Conservation (phyloP, 805 yeast species). For the Starmerella bombicola region DNA sequence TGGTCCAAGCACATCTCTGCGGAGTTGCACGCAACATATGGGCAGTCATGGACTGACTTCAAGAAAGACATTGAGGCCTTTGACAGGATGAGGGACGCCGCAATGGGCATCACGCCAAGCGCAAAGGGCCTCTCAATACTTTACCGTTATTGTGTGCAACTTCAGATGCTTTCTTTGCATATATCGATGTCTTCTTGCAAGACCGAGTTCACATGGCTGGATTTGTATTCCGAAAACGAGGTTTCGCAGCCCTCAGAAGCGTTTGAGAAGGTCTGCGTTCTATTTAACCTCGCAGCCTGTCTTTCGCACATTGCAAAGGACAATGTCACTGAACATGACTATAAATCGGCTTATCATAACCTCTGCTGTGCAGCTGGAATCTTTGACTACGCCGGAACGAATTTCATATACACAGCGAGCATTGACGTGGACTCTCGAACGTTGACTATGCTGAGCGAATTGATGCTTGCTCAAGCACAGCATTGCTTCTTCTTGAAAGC, state of each 20-base stretch:
- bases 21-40: slow-evolving; percentile 46
- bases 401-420: slow-evolving; percentile 81
- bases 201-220: slow-evolving; percentile 65
- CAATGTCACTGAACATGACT: slow-evolving; percentile 28
- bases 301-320: slow-evolving; percentile 37
- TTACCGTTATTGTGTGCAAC: slow-evolving; percentile 62
- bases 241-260: slow-evolving; percentile 67
- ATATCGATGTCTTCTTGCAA: slow-evolving; percentile 41
- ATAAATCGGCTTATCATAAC: slow-evolving; percentile 46
- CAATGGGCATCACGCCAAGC: slow-evolving; percentile 36
- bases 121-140: slow-evolving; percentile 41
- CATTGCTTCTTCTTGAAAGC: slow-evolving; percentile 63
- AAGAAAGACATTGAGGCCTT: slow-evolving; percentile 43
- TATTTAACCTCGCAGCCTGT: slow-evolving; percentile 65
- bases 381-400: slow-evolving; percentile 56
- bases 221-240: slow-evolving; percentile 43
- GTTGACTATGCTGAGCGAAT: slow-evolving; percentile 45
- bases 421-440: slow-evolving; percentile 60
- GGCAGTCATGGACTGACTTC: slow-evolving; percentile 48
- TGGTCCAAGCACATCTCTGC: slow-evolving; percentile 52
- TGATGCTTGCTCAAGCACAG: slow-evolving; percentile 80
- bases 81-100: slow-evolving; percentile 47
- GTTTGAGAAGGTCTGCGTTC: slow-evolving; percentile 74
- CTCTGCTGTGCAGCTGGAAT: slow-evolving; percentile 73
- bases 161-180: slow-evolving; percentile 68